Evolutionary conservation across 2,329 filamentous ascomycete genomes (phyloP).

Genomic region (Colletotrichum lini): DNA sequence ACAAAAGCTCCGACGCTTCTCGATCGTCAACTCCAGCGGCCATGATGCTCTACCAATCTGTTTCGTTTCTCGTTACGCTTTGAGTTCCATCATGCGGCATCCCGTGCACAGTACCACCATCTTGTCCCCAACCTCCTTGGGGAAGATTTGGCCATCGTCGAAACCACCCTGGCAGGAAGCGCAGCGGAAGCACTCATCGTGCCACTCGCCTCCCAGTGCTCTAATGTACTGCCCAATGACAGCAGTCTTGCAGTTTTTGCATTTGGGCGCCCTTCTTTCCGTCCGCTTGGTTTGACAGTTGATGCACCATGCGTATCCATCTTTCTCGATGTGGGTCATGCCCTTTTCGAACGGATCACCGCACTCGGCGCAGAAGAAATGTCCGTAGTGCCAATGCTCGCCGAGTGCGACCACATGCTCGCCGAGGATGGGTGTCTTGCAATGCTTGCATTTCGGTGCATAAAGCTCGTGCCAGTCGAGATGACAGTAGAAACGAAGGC

Average conservation of each 20-base stretch:
- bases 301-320: slow-evolving; percentile 97
- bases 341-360: slow-evolving; percentile 90
- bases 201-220: slow-evolving; percentile 93
- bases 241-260: slow-evolving; percentile 84
- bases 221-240: slow-evolving; percentile 92
- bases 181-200: slow-evolving; percentile 92
- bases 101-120: slow-evolving; percentile 70
- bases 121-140: slow-evolving; percentile 57
- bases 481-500: slow-evolving; percentile 93
- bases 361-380: slow-evolving; percentile 99
- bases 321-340: slow-evolving; percentile 87
- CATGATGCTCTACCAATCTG: background rate
- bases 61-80: slow-evolving; percentile 56
- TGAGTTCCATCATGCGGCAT: slow-evolving; percentile 73
- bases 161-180: slow-evolving; percentile 72
- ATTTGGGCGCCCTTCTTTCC: slow-evolving; percentile 89
- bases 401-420: slow-evolving; percentile 95
- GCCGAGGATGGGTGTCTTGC: slow-evolving; percentile 95
- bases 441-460: slow-evolving; percentile 93
- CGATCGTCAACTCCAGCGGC: background rate
- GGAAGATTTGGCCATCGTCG: slow-evolving; percentile 76
- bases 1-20: background rate
- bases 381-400: slow-evolving; percentile 95
- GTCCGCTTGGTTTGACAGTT: slow-evolving; percentile 93
- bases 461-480: slow-evolving; percentile 98